These are phyloP conservation scores for Castanea mollissima DNA, from an alignment of 306 rosid genomes.

Conservation along the genomic window DNA sequence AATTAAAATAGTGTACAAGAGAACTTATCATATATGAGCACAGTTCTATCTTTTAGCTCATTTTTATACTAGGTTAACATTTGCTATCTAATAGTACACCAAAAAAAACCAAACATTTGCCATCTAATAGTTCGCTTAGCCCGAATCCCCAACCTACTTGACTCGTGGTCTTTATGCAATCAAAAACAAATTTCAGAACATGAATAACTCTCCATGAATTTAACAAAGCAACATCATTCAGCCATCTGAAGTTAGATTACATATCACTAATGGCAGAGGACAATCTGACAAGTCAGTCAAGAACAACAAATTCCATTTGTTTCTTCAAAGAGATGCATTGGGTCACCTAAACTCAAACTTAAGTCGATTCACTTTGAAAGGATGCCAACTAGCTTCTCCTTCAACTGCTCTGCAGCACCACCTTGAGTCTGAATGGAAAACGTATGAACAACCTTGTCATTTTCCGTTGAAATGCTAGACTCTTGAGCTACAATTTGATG, in stretches of 20 bases:
- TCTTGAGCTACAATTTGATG: conserved; percentile 71
- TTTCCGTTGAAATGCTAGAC: conserved; percentile 45
- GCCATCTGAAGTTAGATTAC: neutral
- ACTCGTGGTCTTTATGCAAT: neutral
- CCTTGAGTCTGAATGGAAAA: conserved; percentile 66
- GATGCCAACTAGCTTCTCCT: conserved; percentile 72
- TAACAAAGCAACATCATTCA: neutral
- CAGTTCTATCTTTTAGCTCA: no score
- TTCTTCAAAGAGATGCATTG: conserved; percentile 14
- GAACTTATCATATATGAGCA: no score
- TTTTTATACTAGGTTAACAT: no score
- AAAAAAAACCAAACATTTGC: no score
- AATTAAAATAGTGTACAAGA: no score
- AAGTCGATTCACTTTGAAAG: conserved; percentile 44
- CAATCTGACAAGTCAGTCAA: conserved; percentile 1
- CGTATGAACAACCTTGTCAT: conserved; percentile 59
- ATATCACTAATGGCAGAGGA: neutral
- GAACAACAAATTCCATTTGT: conserved; percentile 8
- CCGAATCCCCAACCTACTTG: neutral
- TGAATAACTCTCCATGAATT: neutral
- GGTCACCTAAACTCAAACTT: conserved; percentile 9
- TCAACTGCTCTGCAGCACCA: conserved; percentile 66
- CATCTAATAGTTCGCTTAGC: neutral
- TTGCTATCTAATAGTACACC: no score
- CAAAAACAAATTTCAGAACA: neutral